phyloP scores from a whole-genome alignment of 805 yeast genomes.

The Myxozyma geophila region DNA sequence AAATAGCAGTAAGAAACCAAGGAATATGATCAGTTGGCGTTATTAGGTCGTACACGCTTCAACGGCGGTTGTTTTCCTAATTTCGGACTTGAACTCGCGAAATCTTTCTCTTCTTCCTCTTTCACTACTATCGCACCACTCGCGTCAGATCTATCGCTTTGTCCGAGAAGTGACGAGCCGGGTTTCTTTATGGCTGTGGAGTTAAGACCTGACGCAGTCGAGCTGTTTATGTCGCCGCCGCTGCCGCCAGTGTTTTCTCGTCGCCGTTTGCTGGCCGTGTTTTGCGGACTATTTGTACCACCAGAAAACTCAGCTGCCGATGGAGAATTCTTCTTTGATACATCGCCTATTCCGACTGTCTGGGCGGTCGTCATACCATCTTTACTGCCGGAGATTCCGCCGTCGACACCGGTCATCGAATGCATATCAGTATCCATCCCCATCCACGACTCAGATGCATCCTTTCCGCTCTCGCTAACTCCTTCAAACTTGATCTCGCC shows the following conservation, averaged over 20 bases:
- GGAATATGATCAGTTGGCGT: background rate
- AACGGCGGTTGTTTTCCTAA: slow-evolving; percentile 5
- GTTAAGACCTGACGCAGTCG: background rate
- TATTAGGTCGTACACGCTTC: slow-evolving; percentile 6
- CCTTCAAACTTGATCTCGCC: slow-evolving; percentile 10
- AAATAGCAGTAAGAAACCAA: no score
- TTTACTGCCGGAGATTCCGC: background rate
- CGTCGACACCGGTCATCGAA: background rate
- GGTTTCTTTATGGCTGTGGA: background rate
- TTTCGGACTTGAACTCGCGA: slow-evolving; percentile 7
- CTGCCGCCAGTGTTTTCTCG: slow-evolving; percentile 10
- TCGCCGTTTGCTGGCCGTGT: slow-evolving; percentile 19
- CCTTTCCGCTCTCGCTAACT: slow-evolving; percentile 4
- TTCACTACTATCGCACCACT: slow-evolving; percentile 3
- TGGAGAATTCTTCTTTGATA: slow-evolving; percentile 11
- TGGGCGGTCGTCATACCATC: slow-evolving; percentile 2
- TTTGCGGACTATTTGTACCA: slow-evolving; percentile 19
- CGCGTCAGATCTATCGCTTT: background rate
- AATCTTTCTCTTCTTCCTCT: slow-evolving; percentile 18
- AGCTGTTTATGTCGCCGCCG: background rate
- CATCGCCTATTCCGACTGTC: slow-evolving; percentile 3
- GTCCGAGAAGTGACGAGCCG: background rate
- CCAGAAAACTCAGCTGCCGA: slow-evolving; percentile 18
- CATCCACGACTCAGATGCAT: background rate
- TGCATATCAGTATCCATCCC: background rate